These are phyloP conservation scores for Fusarium sacchari DNA, from an alignment of 2,329 filamentous ascomycete species.

Conservation along the genomic window DNA sequence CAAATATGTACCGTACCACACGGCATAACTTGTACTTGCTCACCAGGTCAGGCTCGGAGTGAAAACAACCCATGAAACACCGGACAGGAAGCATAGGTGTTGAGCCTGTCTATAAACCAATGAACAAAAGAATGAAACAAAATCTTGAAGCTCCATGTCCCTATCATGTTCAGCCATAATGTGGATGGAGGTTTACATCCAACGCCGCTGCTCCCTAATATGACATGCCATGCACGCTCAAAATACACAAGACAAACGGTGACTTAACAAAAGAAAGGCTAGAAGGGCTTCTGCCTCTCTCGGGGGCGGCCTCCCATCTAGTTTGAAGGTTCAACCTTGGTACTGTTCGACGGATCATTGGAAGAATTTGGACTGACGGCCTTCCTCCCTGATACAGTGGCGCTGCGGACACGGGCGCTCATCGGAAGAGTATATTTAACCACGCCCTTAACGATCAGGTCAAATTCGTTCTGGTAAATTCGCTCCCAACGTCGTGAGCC, in stretches of 20 bases:
- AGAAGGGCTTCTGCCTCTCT: constrained; percentile 30
- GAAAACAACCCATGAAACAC: constrained; percentile 44
- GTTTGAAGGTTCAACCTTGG: constrained; percentile 51
- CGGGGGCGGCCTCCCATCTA: constrained; percentile 26
- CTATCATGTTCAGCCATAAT: constrained; percentile 45
- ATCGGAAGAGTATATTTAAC: constrained; percentile 81
- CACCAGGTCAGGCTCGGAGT: constrained; percentile 6
- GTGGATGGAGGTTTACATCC: constrained; percentile 46
- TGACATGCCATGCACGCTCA: constrained; percentile 51
- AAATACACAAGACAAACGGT: constrained; percentile 45
- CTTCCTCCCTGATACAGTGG: constrained; percentile 68
- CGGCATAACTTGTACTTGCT: neutral
- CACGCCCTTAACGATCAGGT: constrained; percentile 90
- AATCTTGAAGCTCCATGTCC: constrained; percentile 40
- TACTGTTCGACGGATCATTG: constrained; percentile 78
- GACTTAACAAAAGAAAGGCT: constrained; percentile 41
- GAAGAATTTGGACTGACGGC: constrained; percentile 71
- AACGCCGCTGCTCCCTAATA: constrained; percentile 49
- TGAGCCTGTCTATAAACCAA: constrained; percentile 43
- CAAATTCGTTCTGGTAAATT: constrained; percentile 90
- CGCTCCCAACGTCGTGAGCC: constrained; percentile 90
- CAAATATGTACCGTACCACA: constrained; percentile 13
- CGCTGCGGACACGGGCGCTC: constrained; percentile 68
- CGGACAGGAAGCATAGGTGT: constrained; percentile 36
- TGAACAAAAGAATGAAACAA: constrained; percentile 37